Evolutionary conservation across 2,329 filamentous ascomycete genomes (phyloP), one percentile per base, ranked within the genome.

Genomic region (Colletotrichum tabaci): DNA sequence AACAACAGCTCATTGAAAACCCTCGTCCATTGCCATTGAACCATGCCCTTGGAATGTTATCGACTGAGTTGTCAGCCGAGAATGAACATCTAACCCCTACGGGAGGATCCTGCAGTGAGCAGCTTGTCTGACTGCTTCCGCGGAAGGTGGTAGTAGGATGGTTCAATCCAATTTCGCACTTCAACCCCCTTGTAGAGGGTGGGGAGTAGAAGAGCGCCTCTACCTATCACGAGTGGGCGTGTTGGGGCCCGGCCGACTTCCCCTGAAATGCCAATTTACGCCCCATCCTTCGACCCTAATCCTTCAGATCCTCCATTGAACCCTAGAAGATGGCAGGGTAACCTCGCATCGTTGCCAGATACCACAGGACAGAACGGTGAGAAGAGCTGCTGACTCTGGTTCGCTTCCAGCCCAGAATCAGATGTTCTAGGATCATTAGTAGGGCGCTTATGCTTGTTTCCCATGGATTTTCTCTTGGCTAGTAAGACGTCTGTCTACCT

Each of bases 101-200:
- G 2, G 53, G 1, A 42, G 53, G 53, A 57, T 57, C 42, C n/a
- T 35, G 30, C 30, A 9, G 30, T 9, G 30, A 40, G 53, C 16
- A 23, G 12, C 40, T 57, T 21, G 15, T 57, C 53, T 23, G 53
- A 40, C 53, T 42, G 53, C 35, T 57, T 57, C 53, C 35, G 35
- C 12, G 53, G 53, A 13, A 40, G 53, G 53, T 57, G 2, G 53
- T 21, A 56, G 40, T 35, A 12, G 35, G 13, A 21, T 18, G n/a
- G 46, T 18, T 21, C 18, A 42, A n/a, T 35, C 21, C 35, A 40
- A 40, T 40, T n/a, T 57, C 35, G 18, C 35, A 57, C n/a, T 21
- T 40, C 38, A 23, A 57, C 40, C n/a, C 9, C 46, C 10, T 21
- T 49, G 8, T 8, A 10, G 8, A 7, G 12, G n/a, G 4, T 10